Base-by-base conservation (phyloP, 306 rosid genomes). In the Gynostemma pentaphyllum region DNA sequence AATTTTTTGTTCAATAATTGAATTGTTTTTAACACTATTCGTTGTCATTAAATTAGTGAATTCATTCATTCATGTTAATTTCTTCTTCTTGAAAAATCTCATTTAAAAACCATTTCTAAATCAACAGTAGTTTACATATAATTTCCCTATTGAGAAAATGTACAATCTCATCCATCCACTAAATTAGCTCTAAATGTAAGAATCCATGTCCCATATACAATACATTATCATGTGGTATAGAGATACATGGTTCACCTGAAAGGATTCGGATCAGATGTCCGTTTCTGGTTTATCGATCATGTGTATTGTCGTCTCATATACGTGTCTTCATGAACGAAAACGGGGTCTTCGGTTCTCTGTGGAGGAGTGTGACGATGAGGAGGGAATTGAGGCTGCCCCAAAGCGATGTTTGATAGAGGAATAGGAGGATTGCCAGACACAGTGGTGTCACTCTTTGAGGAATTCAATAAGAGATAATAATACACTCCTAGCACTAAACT, bases 261-360 rank as follows among this genome's bases (percentile, higher is more conserved):
- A 0, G 34, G 48, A 8, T 60, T 22, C 1, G 36, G 10, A 18
- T 10, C 22, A 18, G 2, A 60, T 48, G 32, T 22, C 21, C 36
- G n/a, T 18, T n/a, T n/a, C n/a, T n/a, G n/a, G n/a, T n/a, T 64
- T 26, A 18, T 54, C 41, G 11, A 67, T 85, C 89, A 91, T n/a
- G 92, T 80, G 77, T 79, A 85, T 59, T 92, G 96, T 64, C 96
- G 77, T 68, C 96, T 80, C 39, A 76, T 71, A 24, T 88, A 92
- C 0, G 98, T 92, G 76, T 92, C 98, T 76, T 92, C 95, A 2
- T 84, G 98, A 36, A 92, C 92, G 52, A 88, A 91, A 2, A 88
- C 92, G 0, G 98, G 98, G 1, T 82, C 83, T n/a, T 79, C 80
- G 59, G 68, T 54, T 9, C 32, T 64, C 61, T 70, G 89, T 21